These are phyloP conservation scores for Colletotrichum costaricense DNA, from an alignment of 2,329 filamentous ascomycete species.

Conservation along the genomic window DNA sequence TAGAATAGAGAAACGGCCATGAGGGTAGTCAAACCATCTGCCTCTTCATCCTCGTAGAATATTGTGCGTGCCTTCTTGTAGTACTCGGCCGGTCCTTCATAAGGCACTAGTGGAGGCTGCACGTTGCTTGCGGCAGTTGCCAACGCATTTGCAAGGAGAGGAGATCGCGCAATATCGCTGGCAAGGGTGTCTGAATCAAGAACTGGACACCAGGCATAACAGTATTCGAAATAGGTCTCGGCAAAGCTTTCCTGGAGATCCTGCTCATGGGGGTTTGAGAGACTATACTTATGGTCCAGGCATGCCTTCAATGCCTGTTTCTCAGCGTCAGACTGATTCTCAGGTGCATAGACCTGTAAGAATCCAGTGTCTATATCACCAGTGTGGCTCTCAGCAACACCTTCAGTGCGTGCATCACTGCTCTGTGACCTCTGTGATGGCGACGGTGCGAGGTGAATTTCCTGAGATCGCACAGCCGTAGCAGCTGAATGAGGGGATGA, in stretches of 20 bases:
- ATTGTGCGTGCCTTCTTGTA: constrained; percentile 52
- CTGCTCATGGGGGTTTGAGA: constrained; percentile 37
- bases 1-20: constrained; percentile 54
- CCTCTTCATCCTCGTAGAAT: constrained; percentile 54
- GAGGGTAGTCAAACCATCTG: constrained; percentile 48
- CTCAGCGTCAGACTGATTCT: constrained; percentile 45
- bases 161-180: constrained; percentile 46
- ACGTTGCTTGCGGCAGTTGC: constrained; percentile 53
- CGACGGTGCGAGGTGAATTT: background rate
- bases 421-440: constrained; percentile 22
- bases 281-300: constrained; percentile 38
- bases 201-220: constrained; percentile 55
- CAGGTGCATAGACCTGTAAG: constrained; percentile 47
- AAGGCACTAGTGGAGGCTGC: constrained; percentile 52
- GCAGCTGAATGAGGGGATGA: background rate
- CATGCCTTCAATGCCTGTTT: constrained; percentile 44
- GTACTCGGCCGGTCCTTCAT: constrained; percentile 50
- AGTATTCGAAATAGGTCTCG: constrained; percentile 56
- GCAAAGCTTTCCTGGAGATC: constrained; percentile 52
- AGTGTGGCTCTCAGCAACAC: constrained; percentile 40
- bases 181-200: constrained; percentile 46
- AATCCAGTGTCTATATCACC: constrained; percentile 49
- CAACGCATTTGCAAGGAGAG: constrained; percentile 50
- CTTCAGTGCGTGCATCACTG: constrained; percentile 34
- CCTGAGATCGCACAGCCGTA: background rate